Base-by-base conservation (phyloP, 208 protist species). In the Angomonas deanei region DNA sequence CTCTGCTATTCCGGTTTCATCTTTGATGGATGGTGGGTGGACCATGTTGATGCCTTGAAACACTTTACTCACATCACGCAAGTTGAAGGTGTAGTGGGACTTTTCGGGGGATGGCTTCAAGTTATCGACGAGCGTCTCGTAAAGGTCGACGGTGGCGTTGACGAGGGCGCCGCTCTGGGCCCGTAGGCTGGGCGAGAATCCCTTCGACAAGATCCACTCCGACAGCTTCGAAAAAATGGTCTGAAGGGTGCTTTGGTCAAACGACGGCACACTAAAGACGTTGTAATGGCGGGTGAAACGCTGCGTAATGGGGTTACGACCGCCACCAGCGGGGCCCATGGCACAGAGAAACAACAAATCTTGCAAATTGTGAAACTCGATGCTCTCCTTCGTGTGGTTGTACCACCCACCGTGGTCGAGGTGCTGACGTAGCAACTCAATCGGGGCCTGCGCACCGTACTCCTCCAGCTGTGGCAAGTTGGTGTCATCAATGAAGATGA, bases 41-140 rank as follows among this genome's bases (percentile, higher is more conserved):
- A 72, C 84, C 78, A 94, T 87, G 64, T 89, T 79, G 58, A 98
- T 88, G 38, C 97, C 96, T 69, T 97, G 92, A 64, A 97, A 97
- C 26, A 90, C 92, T 64, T 97, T 97, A 46, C 93, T 91, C 19
- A 99, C 81, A 71, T 99, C 98, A 56, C 98, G 92, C 64, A 99
- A 64, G 73, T 99, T 99, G 80, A 99, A 99, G 17, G 95, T 97
- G 80, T 99, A 99, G 80, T 99, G 98, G 46, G 91, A 97, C 78
- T 99, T 99, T 72, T 96, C 78, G 24, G 98, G 98, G 8, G 98
- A 99, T 8, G 98, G 97, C 60, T 97, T 97, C 38, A 99, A 76
- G 26, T 97, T 94, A 21, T 85, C 68, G 21, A 88, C 71, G n/a
- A 98, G 83, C 0, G 74, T 91, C 58, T 91, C 85, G 84, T 98